phyloP scores from a whole-genome alignment of 306 rosid species.

The Prosopis cineraria region DNA sequence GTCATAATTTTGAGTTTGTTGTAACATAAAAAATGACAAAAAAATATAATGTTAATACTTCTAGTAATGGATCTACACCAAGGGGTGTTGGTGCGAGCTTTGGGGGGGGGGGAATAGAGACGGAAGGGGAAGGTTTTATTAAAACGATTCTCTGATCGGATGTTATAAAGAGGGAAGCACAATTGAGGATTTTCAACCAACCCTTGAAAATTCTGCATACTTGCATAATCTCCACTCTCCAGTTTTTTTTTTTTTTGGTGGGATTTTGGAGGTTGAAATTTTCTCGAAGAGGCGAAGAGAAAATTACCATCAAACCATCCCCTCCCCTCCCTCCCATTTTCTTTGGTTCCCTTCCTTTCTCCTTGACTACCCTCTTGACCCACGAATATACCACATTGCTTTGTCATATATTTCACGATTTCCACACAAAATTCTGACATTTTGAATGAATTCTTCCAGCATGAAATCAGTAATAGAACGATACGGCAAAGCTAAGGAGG shows the following conservation, averaged over 20 bases:
- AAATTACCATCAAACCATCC: not conserved
- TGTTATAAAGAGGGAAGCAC: not conserved
- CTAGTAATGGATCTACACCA: too few species aligned
- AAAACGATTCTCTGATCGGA: not conserved
- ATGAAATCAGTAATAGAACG: conserved; percentile 67
- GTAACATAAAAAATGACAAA: too few species aligned
- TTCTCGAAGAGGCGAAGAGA: not conserved
- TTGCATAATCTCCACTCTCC: too few species aligned
- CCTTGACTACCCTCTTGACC: not conserved
- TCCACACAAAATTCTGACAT: conserved; percentile 34
- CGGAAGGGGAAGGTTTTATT: not conserved
- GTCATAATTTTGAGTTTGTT: too few species aligned
- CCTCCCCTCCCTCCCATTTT: not conserved
- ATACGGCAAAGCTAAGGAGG: conserved; percentile 67
- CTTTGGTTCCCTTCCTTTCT: not conserved
- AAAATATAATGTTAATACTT: too few species aligned
- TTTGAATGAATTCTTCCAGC: conserved; percentile 46
- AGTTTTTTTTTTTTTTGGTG: too few species aligned
- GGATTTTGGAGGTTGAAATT: too few species aligned
- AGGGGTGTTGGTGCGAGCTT: too few species aligned
- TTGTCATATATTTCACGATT: not conserved
- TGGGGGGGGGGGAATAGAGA: too few species aligned
- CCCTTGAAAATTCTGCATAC: not conserved
- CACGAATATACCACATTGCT: not conserved
- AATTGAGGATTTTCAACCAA: not conserved